Evolutionary conservation across 2,329 filamentous ascomycete species (phyloP).

Genomic region (Fusarium papillatum): DNA sequence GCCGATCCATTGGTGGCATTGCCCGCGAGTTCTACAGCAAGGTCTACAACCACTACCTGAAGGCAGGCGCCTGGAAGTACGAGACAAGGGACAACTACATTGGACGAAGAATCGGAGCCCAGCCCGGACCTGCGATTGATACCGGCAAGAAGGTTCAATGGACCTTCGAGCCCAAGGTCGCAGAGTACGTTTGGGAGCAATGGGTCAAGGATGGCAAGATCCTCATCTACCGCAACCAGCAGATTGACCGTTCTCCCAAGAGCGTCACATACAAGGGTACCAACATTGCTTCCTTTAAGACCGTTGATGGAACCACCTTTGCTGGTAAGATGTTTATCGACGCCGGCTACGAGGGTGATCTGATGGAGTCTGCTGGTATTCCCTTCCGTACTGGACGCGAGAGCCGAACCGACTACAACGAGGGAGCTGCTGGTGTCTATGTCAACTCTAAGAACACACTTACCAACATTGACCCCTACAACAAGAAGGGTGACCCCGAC

Average conservation of each 20-base stretch:
- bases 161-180: conserved; percentile 39
- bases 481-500: conserved; percentile 13
- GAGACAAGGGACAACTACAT: conserved; percentile 31
- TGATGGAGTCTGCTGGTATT: conserved; percentile 36
- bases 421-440: conserved; percentile 28
- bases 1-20: conserved; percentile 35
- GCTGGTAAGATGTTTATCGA: conserved; percentile 38
- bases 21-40: conserved; percentile 35
- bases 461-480: conserved; percentile 27
- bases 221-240: conserved; percentile 28
- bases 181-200: conserved; percentile 30
- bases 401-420: conserved; percentile 18
- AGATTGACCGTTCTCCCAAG: conserved; percentile 21
- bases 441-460: conserved; percentile 12
- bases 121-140: conserved; percentile 37
- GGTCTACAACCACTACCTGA: conserved; percentile 29
- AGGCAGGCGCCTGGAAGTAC: conserved; percentile 19
- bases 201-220: conserved; percentile 38
- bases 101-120: conserved; percentile 26
- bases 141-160: conserved; percentile 33
- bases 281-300: conserved; percentile 30
- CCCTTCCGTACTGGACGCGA: conserved; percentile 34
- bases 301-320: conserved; percentile 18
- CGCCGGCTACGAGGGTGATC: conserved; percentile 37
- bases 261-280: conserved; percentile 30